phyloP scores from a whole-genome alignment of 2,329 filamentous ascomycete genomes.

The Aspergillus caelatus region DNA sequence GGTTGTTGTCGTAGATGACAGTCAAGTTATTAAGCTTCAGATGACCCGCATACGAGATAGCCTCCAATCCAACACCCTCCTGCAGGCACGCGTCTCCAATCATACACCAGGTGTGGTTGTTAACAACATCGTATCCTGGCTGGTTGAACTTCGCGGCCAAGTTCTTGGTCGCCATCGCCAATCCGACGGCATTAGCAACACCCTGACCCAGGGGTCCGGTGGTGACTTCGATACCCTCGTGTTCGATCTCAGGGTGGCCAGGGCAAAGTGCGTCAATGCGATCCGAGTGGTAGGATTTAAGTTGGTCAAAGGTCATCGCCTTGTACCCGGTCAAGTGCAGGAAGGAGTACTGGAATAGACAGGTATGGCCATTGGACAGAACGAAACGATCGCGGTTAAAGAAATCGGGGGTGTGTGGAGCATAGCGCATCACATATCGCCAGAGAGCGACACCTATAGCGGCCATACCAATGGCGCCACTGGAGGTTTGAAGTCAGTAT shows the following conservation, averaged over 20 bases:
- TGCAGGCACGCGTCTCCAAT: constrained; percentile 62
- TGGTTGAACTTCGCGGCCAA: constrained; percentile 58
- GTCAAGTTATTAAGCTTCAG: constrained; percentile 59
- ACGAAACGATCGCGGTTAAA: constrained; percentile 51
- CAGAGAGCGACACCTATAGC: constrained; percentile 48
- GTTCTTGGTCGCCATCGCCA: constrained; percentile 62
- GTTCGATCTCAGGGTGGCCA: constrained; percentile 58
- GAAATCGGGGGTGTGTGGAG: constrained; percentile 41
- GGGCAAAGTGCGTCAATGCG: constrained; percentile 33
- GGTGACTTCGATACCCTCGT: constrained; percentile 61
- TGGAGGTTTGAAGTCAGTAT: constrained; percentile 20
- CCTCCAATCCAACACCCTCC: constrained; percentile 61
- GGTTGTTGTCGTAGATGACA: constrained; percentile 64
- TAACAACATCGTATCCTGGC: constrained; percentile 52
- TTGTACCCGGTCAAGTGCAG: constrained; percentile 36
- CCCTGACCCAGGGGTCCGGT: constrained; percentile 64
- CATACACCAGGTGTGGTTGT: constrained; percentile 60
- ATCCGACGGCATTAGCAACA: constrained; percentile 62
- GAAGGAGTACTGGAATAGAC: constrained; percentile 37
- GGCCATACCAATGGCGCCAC: constrained; percentile 51
- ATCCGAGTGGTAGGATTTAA: constrained; percentile 38
- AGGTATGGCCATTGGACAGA: constrained; percentile 46
- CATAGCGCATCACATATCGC: constrained; percentile 48
- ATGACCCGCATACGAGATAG: constrained; percentile 60
- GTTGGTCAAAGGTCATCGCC: constrained; percentile 36